Evolutionary conservation across 1,139 yeast genomes (phyloP), one percentile per base, ranked within the genome.

Genomic region (Trichomonascaceae sp.): DNA sequence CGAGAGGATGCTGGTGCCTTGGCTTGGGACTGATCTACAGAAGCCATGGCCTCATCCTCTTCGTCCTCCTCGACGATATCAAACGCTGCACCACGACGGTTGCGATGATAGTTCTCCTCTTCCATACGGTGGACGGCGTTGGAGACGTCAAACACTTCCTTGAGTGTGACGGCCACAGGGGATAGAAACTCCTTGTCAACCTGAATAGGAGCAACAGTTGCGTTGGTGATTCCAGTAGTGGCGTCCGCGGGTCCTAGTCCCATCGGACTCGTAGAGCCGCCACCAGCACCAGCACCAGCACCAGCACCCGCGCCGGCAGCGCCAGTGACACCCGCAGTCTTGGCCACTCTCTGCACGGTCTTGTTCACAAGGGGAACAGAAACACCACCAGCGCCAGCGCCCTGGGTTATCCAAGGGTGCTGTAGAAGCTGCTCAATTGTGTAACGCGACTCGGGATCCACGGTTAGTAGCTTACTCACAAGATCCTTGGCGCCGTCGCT

Each of bases 91-190:
- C 37, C 31, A 15, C 39, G 16, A 5, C 28, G 17, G 27, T 31
- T 26, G 39, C 74, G 59, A 6, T 11, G 23, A 2, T 74, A 69
- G 16, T 76, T 77, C 51, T 84, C 96, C 58, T 82, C 94, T 27
- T 87, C 94, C 66, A 74, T 74, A 56, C 98, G 75, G 53, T 85
- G 94, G 5, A 89, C 93, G 0, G 96, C 96, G 38, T 92, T 76
- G 14, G 94, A 78, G 13, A 89, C 80, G 52, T 89, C 98, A 58
- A 87, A 87, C 6, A 94, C 96, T 50, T 89, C 98, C 47, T 85
- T 77, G 64, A 89, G 70, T 0, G 93, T 93, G 36, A 78, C 82
- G 0, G 92, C 92, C 4, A 92, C 94, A 4, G 96, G 96, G 1
- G 94, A 77, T 47, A 77, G 78, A 43, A 69, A 40, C 26, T 44